Evolutionary conservation across 257 asterid species (phyloP).

Genomic region (Oldenlandia corymbosa): DNA sequence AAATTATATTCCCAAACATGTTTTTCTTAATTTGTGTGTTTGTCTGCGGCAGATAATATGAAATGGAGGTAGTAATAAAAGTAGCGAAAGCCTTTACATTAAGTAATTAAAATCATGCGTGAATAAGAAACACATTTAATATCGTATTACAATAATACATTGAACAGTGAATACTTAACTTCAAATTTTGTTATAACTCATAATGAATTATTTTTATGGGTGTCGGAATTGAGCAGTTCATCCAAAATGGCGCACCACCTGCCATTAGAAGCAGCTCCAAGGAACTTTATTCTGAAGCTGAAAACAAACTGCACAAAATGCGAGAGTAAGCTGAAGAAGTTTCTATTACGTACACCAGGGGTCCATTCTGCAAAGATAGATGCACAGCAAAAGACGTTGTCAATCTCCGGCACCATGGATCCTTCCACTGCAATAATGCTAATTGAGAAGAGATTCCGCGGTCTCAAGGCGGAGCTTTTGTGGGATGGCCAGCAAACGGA

Average conservation of each 20-base stretch:
- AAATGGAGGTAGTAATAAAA: no score
- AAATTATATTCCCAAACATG: no score
- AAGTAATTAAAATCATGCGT: no score
- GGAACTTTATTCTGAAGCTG: slow-evolving; percentile 12
- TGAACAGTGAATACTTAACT: no score
- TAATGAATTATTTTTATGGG: no score
- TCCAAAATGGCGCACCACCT: slow-evolving; percentile 8
- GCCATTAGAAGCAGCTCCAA: slow-evolving; percentile 14
- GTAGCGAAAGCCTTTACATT: no score
- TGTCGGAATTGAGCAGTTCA: no score
- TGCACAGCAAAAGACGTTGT: slow-evolving; percentile 2
- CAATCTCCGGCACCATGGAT: slow-evolving; percentile 18
- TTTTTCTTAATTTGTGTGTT: no score
- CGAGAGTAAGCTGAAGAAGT: slow-evolving; percentile 16
- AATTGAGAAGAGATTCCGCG: slow-evolving; percentile 4
- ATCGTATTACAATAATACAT: no score
- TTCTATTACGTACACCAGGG: slow-evolving; percentile 2
- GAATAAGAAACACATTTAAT: no score
- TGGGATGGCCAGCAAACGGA: slow-evolving; percentile 12
- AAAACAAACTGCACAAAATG: slow-evolving; percentile 14
- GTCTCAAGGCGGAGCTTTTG: slow-evolving; percentile 21
- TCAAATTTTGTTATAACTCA: no score
- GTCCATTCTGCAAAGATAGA: slow-evolving; percentile 13
- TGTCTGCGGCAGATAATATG: no score
- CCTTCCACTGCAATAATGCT: slow-evolving; percentile 17